A percentile compares a stretch with the other conserved stretches of the same genome.
Evolutionary conservation across 1,284 basidiomycete species (phyloP).

Genomic region (Somion occarium): DNA sequence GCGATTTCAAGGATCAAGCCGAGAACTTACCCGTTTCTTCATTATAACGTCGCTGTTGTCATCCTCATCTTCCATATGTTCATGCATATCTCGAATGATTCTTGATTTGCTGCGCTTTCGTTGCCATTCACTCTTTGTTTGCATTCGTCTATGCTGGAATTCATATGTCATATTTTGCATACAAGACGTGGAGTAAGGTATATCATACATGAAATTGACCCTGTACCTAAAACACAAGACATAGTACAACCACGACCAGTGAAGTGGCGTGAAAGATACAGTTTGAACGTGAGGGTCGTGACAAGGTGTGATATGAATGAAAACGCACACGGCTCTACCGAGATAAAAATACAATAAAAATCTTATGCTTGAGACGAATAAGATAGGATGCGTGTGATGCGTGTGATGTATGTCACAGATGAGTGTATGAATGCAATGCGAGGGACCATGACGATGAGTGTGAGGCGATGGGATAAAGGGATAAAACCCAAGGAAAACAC

Average conservation of each 20-base stretch:
- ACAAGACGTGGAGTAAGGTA: no score
- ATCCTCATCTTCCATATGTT: no score
- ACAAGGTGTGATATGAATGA: not conserved
- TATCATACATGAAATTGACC: no score
- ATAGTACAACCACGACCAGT: not conserved
- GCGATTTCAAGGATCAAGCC: no score
- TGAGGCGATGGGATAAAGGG: constrained; percentile 13
- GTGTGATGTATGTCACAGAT: constrained; percentile 1
- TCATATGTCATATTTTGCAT: no score
- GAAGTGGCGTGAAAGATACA: not conserved
- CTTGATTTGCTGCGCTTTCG: no score
- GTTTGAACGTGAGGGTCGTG: not conserved
- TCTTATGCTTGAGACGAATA: constrained; percentile 13
- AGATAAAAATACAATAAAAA: constrained; percentile 29
- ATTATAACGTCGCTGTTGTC: no score
- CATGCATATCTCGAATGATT: no score
- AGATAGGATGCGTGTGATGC: constrained; percentile 10
- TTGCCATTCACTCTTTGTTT: no score
- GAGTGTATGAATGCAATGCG: constrained; percentile 14
- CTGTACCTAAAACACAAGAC: no score
- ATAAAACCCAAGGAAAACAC: constrained; percentile 14
- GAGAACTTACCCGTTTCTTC: no score
- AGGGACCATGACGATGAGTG: constrained; percentile 9
- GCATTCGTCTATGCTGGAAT: no score
- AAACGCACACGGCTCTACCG: constrained; percentile 28